Conservation (phyloP, 768 basidiomycete species). For the Tricholoma sp. region DNA sequence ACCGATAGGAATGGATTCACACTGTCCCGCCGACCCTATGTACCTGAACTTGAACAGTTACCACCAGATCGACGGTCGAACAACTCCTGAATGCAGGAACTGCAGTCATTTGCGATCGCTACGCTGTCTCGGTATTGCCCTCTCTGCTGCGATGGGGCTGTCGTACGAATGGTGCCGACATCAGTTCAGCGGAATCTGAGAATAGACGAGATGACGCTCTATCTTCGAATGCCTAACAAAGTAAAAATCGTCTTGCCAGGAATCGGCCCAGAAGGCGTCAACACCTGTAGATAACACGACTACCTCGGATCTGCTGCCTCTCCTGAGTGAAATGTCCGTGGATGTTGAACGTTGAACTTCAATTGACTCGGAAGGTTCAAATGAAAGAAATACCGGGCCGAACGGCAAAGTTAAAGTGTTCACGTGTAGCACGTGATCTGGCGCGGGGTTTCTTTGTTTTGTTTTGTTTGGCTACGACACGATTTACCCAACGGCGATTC, state of each 20-base stretch:
- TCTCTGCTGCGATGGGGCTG: conserved; percentile 67
- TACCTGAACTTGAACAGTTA: neutral
- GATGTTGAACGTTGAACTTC: too few species aligned
- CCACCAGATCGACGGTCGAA: conserved; percentile 55
- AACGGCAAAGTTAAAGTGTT: too few species aligned
- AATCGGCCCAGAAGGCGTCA: too few species aligned
- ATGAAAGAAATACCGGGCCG: too few species aligned
- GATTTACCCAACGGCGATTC: conserved; percentile 7
- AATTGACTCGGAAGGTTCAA: too few species aligned
- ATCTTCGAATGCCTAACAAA: too few species aligned
- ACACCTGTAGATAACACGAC: too few species aligned
- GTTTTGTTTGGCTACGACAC: conserved; percentile 17
- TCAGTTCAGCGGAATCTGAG: too few species aligned
- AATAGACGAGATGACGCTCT: too few species aligned
- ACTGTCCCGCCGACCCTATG: neutral
- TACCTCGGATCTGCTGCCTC: too few species aligned
- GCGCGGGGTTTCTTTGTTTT: conserved; percentile 17
- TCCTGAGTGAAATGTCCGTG: too few species aligned
- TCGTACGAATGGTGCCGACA: conserved; percentile 80
- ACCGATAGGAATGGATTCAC: conserved; percentile 98
- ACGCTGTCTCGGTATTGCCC: conserved; percentile 97
- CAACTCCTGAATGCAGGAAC: conserved; percentile 56
- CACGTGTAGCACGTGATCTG: conserved; percentile 14
- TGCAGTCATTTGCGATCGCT: conserved; percentile 84
- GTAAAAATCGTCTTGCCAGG: too few species aligned